These are phyloP conservation scores for Tuctoria greenei DNA, from an alignment of 176 grass and related monocot genomes.

Conservation along the genomic window DNA sequence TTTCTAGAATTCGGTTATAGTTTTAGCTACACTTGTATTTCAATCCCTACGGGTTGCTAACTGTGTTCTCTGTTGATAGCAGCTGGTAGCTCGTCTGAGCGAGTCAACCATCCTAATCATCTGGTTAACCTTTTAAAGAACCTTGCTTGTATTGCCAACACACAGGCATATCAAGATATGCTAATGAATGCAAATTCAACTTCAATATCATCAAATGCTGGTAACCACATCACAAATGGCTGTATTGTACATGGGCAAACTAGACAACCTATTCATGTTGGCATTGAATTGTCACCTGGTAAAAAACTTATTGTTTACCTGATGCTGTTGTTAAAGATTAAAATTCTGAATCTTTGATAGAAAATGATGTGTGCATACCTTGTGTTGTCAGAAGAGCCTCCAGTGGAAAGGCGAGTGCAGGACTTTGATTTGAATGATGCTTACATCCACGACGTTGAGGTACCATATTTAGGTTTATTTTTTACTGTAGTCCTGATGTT, in stretches of 20 bases:
- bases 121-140: conserved; percentile 63
- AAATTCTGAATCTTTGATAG: conserved; percentile 1
- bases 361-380: conserved; percentile 22
- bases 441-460: conserved; percentile 57
- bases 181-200: conserved; percentile 47
- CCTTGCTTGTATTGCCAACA: conserved; percentile 50
- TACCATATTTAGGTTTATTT: conserved; percentile 40
- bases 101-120: conserved; percentile 45
- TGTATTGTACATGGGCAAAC: conserved; percentile 24
- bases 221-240: conserved; percentile 38
- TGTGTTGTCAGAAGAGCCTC: conserved; percentile 39
- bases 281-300: conserved; percentile 34
- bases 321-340: conserved; percentile 8
- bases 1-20: conserved; percentile 13
- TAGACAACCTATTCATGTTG: conserved; percentile 23
- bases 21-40: not conserved
- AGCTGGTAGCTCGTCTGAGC: conserved; percentile 55
- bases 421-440: conserved; percentile 85
- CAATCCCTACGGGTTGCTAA: conserved; percentile 9
- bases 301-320: conserved; percentile 28
- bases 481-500: conserved; percentile 28
- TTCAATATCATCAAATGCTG: conserved; percentile 42
- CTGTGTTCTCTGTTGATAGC: conserved; percentile 25
- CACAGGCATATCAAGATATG: conserved; percentile 56
- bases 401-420: conserved; percentile 26